Conservation (phyloP, 805 yeast species). For the Torulaspora delbrueckii region DNA sequence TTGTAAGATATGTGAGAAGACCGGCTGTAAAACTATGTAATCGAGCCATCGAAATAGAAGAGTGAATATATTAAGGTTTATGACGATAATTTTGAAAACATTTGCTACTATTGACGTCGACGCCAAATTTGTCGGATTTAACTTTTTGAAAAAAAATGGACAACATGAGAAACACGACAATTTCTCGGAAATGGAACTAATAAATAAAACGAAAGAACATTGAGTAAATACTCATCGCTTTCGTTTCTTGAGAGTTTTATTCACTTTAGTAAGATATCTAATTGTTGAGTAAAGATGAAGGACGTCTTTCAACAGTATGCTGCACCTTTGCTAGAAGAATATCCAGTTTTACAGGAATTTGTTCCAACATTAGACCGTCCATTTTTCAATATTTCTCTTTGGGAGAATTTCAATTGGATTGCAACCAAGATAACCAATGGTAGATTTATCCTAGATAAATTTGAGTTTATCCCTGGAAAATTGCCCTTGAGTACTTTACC, state of each 20-base stretch:
- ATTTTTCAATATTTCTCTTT: slow-evolving; percentile 34
- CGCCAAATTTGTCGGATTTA: neutral
- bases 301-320: slow-evolving; percentile 14
- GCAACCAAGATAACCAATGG: slow-evolving; percentile 25
- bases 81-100: no score
- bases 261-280: neutral
- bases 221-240: neutral
- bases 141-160: neutral
- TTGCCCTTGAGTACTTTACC: slow-evolving; percentile 64
- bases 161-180: neutral
- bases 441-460: slow-evolving; percentile 39
- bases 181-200: neutral
- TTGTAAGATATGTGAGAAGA: no score
- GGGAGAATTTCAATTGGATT: slow-evolving; percentile 28
- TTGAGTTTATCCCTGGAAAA: slow-evolving; percentile 58
- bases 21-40: no score
- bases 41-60: neutral
- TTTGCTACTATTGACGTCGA: neutral
- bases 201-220: neutral
- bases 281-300: slow-evolving; percentile 1
- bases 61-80: neutral
- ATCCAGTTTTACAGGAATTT: slow-evolving; percentile 18
- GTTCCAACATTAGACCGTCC: slow-evolving; percentile 34
- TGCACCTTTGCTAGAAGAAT: slow-evolving; percentile 20
- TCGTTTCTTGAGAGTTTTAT: no score